A percentile compares a stretch with the other conserved stretches of the same genome.
Conservation (phyloP, 2,329 filamentous ascomycete species). For the Cordyceps pruinosa region DNA sequence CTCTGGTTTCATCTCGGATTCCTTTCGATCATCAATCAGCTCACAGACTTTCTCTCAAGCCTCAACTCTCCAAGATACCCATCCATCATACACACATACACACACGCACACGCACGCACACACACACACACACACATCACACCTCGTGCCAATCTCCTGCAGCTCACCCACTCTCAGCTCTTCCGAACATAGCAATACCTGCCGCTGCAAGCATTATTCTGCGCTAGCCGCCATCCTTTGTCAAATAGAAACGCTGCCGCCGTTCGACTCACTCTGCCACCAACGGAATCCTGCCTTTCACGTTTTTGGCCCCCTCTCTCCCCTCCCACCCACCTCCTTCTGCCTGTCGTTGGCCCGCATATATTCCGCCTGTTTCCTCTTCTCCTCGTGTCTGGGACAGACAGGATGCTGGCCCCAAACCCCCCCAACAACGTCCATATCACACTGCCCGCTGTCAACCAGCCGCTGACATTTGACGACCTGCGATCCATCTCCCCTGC, state of each 20-base stretch:
- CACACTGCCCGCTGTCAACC: conserved; percentile 9
- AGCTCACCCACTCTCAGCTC: background rate
- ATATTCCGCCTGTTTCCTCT: conserved; percentile 6
- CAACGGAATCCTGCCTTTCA: conserved; percentile 6
- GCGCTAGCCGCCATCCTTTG: conserved; percentile 7
- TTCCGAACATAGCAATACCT: conserved; percentile 7
- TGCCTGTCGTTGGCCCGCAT: conserved; percentile 11
- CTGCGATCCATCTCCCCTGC: conserved; percentile 1
- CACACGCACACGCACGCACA: background rate
- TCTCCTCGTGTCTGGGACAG: conserved; percentile 1
- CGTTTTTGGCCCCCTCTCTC: conserved; percentile 4
- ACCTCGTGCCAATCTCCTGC: background rate
- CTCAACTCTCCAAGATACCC: background rate
- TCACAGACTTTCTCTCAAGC: background rate
- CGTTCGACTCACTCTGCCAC: conserved; percentile 9
- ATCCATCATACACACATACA: background rate
- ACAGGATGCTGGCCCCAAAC: conserved; percentile 3
- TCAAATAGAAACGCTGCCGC: conserved; percentile 10
- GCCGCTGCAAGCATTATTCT: conserved; percentile 2
- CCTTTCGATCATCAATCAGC: background rate
- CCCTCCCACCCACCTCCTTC: conserved; percentile 2
- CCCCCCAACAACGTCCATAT: conserved; percentile 7
- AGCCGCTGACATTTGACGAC: conserved; percentile 11
- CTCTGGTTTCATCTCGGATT: background rate
- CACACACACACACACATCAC: background rate